Percentiles rank a stretch among this genome's conserved stretches.
Conservation (phyloP, 1,284 basidiomycete genomes). For the Apiotrichum akiyoshidainum region DNA sequence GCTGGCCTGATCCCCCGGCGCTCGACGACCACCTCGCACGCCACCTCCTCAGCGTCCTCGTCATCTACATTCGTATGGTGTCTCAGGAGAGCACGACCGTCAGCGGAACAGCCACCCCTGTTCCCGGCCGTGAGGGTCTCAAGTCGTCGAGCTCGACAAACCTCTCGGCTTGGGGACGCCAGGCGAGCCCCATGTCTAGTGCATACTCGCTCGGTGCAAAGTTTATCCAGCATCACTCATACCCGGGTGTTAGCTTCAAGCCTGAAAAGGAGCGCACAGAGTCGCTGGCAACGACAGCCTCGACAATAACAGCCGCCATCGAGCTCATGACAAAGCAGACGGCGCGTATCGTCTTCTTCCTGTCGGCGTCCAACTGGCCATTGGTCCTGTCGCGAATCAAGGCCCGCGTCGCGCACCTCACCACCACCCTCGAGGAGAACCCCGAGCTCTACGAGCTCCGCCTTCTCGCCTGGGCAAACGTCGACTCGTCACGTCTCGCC, state of each 20-base stretch:
- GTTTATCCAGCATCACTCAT: slow-evolving; percentile 37
- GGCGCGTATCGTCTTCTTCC: slow-evolving; percentile 77
- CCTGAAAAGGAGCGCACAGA: slow-evolving; percentile 9
- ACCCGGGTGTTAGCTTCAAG: slow-evolving; percentile 13
- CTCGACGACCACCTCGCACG: slow-evolving; percentile 83
- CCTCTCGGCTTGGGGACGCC: slow-evolving; percentile 23
- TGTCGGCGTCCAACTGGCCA: slow-evolving; percentile 87
- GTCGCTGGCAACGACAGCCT: slow-evolving; percentile 12
- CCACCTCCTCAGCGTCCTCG: slow-evolving; percentile 77
- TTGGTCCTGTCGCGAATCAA: slow-evolving; percentile 72
- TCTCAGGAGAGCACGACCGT: slow-evolving; percentile 41
- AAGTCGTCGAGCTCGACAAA: slow-evolving; percentile 20
- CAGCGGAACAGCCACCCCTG: slow-evolving; percentile 18
- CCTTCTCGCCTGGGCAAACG: slow-evolving; percentile 52
- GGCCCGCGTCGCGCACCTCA: slow-evolving; percentile 59
- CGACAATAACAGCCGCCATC: slow-evolving; percentile 29
- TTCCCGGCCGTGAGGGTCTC: slow-evolving; percentile 25
- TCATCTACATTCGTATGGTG: slow-evolving; percentile 73
- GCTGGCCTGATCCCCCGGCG: slow-evolving; percentile 67
- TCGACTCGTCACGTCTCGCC: slow-evolving; percentile 46
- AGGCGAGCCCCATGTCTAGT: slow-evolving; percentile 14
- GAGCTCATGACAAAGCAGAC: slow-evolving; percentile 50
- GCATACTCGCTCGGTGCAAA: slow-evolving; percentile 25
- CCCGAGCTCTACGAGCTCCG: slow-evolving; percentile 54
- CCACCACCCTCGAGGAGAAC: slow-evolving; percentile 53